Conservation (phyloP, 2,329 filamentous ascomycete species). For the Neodidymelliopsis sp. region DNA sequence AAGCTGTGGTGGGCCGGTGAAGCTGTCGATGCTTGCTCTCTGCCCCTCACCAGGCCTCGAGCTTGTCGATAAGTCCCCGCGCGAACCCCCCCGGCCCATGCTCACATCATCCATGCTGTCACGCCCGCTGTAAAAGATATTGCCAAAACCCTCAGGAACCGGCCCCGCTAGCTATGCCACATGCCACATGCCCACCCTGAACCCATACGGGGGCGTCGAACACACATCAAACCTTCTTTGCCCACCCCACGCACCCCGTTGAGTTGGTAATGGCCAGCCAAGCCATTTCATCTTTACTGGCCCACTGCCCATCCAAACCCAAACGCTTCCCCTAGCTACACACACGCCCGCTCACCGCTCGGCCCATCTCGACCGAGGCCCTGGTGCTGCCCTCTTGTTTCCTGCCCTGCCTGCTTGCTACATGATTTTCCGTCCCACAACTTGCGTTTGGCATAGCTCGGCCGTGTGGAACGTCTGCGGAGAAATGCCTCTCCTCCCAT, state of each 20-base stretch:
- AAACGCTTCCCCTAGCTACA: slow-evolving; percentile 26
- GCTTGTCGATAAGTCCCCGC: slow-evolving; percentile 19
- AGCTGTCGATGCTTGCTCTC: slow-evolving; percentile 9
- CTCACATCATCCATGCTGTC: slow-evolving; percentile 22
- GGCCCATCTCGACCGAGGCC: slow-evolving; percentile 15
- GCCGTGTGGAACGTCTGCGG: slow-evolving; percentile 16
- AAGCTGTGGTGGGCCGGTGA: slow-evolving; percentile 11
- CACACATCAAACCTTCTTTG: slow-evolving; percentile 27
- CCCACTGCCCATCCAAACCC: slow-evolving; percentile 23
- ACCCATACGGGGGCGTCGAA: slow-evolving; percentile 21
- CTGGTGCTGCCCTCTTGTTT: slow-evolving; percentile 7
- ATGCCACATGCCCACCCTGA: slow-evolving; percentile 12
- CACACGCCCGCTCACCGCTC: slow-evolving; percentile 19
- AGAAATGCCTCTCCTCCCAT: slow-evolving; percentile 21
- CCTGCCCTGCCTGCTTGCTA: slow-evolving; percentile 3
- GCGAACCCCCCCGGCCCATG: slow-evolving; percentile 12
- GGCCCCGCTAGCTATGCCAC: slow-evolving; percentile 20
- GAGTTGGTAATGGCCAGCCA: slow-evolving; percentile 21
- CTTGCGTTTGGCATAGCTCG: slow-evolving; percentile 17
- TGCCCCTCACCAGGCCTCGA: slow-evolving; percentile 15
- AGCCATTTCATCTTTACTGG: slow-evolving; percentile 20
- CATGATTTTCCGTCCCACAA: slow-evolving; percentile 18
- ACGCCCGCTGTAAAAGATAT: slow-evolving; percentile 21
- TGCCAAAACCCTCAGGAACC: slow-evolving; percentile 24
- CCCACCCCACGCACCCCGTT: slow-evolving; percentile 33